phyloP scores from a whole-genome alignment of 805 yeast species.

The Cyberlindnera amylophila region DNA sequence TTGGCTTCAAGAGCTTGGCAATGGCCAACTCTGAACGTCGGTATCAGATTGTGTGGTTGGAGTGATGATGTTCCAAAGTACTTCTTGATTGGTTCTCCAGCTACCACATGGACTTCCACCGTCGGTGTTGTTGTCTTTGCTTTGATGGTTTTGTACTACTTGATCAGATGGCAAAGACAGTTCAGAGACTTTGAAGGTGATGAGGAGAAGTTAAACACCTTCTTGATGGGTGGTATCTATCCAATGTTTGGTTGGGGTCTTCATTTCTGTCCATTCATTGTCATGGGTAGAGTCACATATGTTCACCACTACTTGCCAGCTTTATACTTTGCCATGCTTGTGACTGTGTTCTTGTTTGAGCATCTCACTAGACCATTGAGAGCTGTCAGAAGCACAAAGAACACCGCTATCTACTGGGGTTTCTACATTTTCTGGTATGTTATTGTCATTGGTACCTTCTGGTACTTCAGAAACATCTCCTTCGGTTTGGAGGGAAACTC shows the following conservation, averaged over 20 bases:
- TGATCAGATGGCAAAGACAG: slow-evolving; percentile 79
- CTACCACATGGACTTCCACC: slow-evolving; percentile 73
- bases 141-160: slow-evolving; percentile 31
- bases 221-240: slow-evolving; percentile 67
- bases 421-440: slow-evolving; percentile 41
- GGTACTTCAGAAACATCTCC: slow-evolving; percentile 57
- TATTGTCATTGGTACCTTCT: slow-evolving; percentile 49
- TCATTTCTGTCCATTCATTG: slow-evolving; percentile 69
- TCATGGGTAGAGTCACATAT: slow-evolving; percentile 84
- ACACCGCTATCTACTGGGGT: slow-evolving; percentile 23
- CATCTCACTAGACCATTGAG: slow-evolving; percentile 28
- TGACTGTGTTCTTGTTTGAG: slow-evolving; percentile 52
- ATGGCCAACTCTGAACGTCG: slow-evolving; percentile 80
- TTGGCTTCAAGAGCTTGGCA: slow-evolving; percentile 78
- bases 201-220: slow-evolving; percentile 43
- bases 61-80: slow-evolving; percentile 53
- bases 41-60: slow-evolving; percentile 78
- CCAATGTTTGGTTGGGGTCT: slow-evolving; percentile 82
- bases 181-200: slow-evolving; percentile 50
- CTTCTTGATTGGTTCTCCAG: slow-evolving; percentile 72
- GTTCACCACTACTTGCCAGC: slow-evolving; percentile 87
- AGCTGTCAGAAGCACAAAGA: slow-evolving; percentile 22
- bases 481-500: slow-evolving; percentile 61
- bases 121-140: slow-evolving; percentile 54
- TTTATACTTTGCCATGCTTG: slow-evolving; percentile 67